Conservation (phyloP, 2,329 filamentous ascomycete genomes). For the Alternaria panax region DNA sequence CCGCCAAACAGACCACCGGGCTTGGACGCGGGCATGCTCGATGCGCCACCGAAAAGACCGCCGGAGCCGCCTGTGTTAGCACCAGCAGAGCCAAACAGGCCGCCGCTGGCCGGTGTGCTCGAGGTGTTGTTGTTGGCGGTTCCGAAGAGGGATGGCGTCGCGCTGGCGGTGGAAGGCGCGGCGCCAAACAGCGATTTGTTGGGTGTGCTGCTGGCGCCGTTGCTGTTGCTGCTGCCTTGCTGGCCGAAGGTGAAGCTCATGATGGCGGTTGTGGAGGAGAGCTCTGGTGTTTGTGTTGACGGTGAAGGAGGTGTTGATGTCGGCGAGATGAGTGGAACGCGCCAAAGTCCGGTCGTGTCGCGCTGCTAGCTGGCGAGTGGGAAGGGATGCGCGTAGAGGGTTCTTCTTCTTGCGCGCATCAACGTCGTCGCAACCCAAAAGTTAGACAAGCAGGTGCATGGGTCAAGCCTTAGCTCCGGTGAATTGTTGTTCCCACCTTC, state of each 20-base stretch:
- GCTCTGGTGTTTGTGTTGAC: conserved; percentile 27
- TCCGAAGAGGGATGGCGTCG: conserved; percentile 38
- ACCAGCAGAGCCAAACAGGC: conserved; percentile 26
- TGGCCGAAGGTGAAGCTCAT: conserved; percentile 45
- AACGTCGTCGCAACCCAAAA: conserved; percentile 34
- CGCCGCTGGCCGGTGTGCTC: conserved; percentile 26
- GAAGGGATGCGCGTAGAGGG: conserved; percentile 20
- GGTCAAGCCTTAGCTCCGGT: conserved; percentile 28
- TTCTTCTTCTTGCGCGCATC: conserved; percentile 29
- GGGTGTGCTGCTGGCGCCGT: conserved; percentile 28
- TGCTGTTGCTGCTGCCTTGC: conserved; percentile 13
- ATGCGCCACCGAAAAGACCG: conserved; percentile 37
- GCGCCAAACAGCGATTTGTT: conserved; percentile 44
- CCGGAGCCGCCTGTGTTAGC: conserved; percentile 20
- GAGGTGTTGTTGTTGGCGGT: conserved; percentile 25
- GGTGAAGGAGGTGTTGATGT: conserved; percentile 3
- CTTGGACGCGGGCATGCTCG: conserved; percentile 40
- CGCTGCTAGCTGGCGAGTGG: conserved; percentile 6
- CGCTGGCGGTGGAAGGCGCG: conserved; percentile 30
- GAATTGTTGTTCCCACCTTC: conserved; percentile 33
- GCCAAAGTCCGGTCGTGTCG: conserved; percentile 4
- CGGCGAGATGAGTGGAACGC: conserved; percentile 6
- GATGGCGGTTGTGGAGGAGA: conserved; percentile 19
- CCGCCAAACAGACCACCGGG: conserved; percentile 40
- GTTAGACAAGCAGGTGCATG: conserved; percentile 36